phyloP scores from a whole-genome alignment of 2,329 filamentous ascomycete genomes.

The Fusarium globosum region DNA sequence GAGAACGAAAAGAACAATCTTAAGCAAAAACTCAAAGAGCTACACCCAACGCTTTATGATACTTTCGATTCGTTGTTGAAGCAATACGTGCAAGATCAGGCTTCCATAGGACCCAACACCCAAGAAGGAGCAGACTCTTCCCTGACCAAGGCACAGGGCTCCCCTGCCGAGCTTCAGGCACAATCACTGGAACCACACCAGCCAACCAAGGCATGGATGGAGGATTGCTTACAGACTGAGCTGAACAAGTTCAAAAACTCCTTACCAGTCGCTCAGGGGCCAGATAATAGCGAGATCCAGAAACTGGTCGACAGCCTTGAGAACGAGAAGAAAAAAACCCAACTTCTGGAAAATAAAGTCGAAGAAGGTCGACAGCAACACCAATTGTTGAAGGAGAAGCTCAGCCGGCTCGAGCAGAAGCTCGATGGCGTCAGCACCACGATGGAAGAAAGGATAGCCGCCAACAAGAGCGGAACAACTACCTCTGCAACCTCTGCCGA shows the following conservation, averaged over 20 bases:
- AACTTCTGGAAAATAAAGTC: constrained; percentile 18
- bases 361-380: constrained; percentile 13
- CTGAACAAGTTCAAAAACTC: constrained; percentile 26
- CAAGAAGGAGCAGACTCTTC: background rate
- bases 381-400: constrained; percentile 26
- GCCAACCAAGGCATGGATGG: constrained; percentile 3
- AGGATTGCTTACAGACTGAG: constrained; percentile 20
- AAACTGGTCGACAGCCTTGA: constrained; percentile 22
- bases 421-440: constrained; percentile 34
- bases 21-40: constrained; percentile 6
- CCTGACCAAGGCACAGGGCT: background rate
- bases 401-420: constrained; percentile 41
- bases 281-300: constrained; percentile 10
- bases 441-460: background rate
- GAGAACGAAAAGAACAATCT: constrained; percentile 13
- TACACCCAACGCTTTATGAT: constrained; percentile 21
- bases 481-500: background rate
- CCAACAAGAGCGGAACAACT: background rate
- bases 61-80: background rate
- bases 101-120: background rate
- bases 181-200: constrained; percentile 10
- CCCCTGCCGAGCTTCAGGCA: background rate
- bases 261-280: background rate
- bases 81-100: constrained; percentile 1
- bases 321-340: constrained; percentile 24